phyloP scores from a whole-genome alignment of 768 basidiomycete species.

The Rhodosporidiobolus sp. region DNA sequence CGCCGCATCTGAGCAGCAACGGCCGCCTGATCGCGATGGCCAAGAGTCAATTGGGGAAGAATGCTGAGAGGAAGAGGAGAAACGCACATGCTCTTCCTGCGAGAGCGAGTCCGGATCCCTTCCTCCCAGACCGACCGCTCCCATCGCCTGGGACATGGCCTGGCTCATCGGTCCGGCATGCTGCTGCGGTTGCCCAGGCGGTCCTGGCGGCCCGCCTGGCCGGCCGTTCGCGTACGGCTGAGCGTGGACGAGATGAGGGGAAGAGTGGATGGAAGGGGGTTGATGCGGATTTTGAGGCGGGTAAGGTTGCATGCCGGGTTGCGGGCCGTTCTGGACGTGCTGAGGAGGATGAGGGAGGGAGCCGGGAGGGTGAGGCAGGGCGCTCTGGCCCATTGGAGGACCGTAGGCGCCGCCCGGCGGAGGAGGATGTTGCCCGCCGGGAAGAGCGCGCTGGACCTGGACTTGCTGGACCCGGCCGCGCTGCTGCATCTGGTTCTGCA shows the following conservation, averaged over 20 bases:
- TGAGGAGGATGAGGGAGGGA: not conserved
- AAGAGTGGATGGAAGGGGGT: constrained; percentile 18
- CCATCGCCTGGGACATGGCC: constrained; percentile 21
- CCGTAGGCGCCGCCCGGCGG: not conserved
- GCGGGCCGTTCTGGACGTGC: not conserved
- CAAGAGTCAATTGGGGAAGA: not conserved
- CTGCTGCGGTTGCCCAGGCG: not conserved
- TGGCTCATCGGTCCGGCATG: not conserved
- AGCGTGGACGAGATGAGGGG: constrained; percentile 28
- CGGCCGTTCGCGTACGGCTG: constrained; percentile 31
- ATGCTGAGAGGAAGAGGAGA: not conserved
- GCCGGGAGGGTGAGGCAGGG: constrained; percentile 18
- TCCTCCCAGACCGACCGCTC: constrained; percentile 28
- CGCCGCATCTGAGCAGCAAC: constrained; percentile 32
- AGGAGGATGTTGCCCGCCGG: constrained; percentile 7
- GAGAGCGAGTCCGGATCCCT: constrained; percentile 28
- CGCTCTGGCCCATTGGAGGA: not conserved
- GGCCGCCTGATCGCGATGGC: not conserved
- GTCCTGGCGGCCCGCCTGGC: not conserved
- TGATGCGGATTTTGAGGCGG: constrained; percentile 21
- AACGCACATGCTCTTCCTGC: constrained; percentile 33
- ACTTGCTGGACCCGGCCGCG: constrained; percentile 10
- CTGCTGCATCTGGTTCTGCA: constrained; percentile 37
- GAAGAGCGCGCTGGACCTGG: constrained; percentile 3
- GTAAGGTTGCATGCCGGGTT: constrained; percentile 16